Percentiles rank a stretch among this genome's conserved stretches.
phyloP scores from a whole-genome alignment of 257 asterid species.

The Nicotiana obtusifolia region DNA sequence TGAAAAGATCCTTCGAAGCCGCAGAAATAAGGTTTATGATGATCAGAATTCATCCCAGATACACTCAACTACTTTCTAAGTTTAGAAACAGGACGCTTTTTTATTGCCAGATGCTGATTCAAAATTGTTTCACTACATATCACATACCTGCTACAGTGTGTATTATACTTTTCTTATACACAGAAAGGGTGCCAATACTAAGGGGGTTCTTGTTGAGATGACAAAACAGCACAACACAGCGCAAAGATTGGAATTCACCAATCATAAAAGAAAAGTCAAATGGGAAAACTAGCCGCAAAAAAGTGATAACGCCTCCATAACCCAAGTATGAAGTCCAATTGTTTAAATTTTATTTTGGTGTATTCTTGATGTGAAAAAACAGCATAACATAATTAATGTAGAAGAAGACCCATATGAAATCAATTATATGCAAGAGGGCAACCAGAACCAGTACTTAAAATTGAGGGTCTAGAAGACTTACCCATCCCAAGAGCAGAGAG shows the following conservation, averaged over 20 bases:
- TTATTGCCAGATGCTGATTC: background rate
- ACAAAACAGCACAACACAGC: background rate
- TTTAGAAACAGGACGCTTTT: background rate
- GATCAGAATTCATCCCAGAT: background rate
- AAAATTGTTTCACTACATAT: background rate
- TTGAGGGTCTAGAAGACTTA: conserved; percentile 18
- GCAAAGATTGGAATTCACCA: background rate
- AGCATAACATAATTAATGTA: background rate
- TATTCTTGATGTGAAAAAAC: background rate
- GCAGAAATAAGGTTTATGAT: background rate
- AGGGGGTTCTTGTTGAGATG: background rate
- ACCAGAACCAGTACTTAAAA: background rate
- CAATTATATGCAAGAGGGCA: background rate
- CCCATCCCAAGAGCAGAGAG: conserved; percentile 89
- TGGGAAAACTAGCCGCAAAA: background rate
- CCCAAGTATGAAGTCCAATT: background rate
- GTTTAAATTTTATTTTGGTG: no score
- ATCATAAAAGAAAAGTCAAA: background rate
- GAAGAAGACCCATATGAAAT: background rate
- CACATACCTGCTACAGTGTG: background rate
- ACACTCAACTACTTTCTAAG: background rate
- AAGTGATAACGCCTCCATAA: background rate
- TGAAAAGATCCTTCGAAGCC: background rate
- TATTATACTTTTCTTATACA: background rate
- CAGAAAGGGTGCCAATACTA: background rate